Percentiles rank a stretch among this genome's conserved stretches.
phyloP scores from a whole-genome alignment of 2,329 filamentous ascomycete species.

The Rutstroemia sp. region DNA sequence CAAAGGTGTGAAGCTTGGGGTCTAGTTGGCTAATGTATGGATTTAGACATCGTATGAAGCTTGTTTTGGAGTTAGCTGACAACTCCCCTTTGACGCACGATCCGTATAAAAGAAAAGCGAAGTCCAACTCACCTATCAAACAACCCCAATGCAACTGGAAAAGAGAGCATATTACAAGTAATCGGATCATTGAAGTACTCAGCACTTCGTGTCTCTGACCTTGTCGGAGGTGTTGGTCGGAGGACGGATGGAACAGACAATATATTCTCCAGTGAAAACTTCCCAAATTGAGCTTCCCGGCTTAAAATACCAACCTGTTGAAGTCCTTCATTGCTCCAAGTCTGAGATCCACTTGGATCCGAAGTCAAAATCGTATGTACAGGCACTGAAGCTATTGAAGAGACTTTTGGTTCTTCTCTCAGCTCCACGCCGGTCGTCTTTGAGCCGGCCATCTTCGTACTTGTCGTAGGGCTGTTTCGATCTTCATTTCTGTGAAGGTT shows the following conservation, averaged over 20 bases:
- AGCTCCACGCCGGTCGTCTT: too few relatives aligned
- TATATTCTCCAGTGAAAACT: conserved; percentile 31
- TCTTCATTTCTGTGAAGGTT: not conserved
- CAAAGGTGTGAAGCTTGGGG: conserved; percentile 32
- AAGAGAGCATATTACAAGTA: conserved; percentile 22
- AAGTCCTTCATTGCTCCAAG: conserved; percentile 13
- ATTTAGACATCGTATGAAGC: conserved; percentile 34
- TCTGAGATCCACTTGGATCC: not conserved
- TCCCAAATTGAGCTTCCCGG: conserved; percentile 29
- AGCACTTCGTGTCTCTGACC: not conserved
- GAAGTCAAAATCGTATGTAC: not conserved
- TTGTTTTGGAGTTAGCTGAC: conserved; percentile 6
- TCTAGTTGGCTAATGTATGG: conserved; percentile 36
- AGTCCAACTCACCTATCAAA: conserved; percentile 22
- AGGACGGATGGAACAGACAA: conserved; percentile 18
- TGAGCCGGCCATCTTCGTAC: too few relatives aligned
- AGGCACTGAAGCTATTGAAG: not conserved
- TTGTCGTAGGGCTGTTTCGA: too few relatives aligned
- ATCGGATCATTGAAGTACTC: conserved; percentile 26
- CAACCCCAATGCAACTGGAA: conserved; percentile 26
- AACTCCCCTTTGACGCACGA: too few relatives aligned
- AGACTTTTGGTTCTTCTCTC: too few relatives aligned
- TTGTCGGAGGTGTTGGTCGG: not conserved
- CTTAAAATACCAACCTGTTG: conserved; percentile 31
- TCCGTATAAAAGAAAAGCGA: too few relatives aligned